Evolutionary conservation across 495 filamentous ascomycete species (phyloP).

Genomic region (Talaromyces thailandensis): DNA sequence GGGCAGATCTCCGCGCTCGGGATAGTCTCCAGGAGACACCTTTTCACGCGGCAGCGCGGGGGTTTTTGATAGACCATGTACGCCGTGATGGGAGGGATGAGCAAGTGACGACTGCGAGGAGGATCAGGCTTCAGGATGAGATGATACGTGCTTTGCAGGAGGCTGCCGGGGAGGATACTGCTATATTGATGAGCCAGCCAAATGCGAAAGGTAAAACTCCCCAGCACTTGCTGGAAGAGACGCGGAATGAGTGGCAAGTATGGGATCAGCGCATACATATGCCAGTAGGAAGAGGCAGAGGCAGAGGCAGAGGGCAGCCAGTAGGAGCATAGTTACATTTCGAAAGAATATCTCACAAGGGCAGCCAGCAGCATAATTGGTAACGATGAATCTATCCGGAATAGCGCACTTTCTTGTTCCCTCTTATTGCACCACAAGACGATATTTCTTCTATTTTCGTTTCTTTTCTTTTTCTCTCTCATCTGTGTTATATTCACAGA

Average conservation of each 20-base stretch:
- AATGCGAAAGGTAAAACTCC: constrained; percentile 10
- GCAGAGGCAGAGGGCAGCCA: background rate
- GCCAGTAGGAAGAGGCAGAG: background rate
- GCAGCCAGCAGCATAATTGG: no score
- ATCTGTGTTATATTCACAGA: no score
- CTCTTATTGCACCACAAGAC: no score
- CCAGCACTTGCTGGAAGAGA: constrained; percentile 7
- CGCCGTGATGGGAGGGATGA: constrained; percentile 6
- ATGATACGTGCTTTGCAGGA: constrained; percentile 1
- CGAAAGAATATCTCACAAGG: background rate
- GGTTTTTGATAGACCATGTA: background rate
- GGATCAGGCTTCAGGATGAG: constrained; percentile 5
- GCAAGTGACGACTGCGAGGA: constrained; percentile 3
- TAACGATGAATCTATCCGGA: no score
- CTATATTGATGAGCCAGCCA: constrained; percentile 8
- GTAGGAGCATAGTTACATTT: background rate
- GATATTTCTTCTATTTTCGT: no score
- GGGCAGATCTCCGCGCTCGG: constrained; percentile 5
- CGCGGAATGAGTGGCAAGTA: constrained; percentile 8
- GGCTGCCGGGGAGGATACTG: background rate
- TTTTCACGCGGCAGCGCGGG: constrained; percentile 7
- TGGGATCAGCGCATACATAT: background rate
- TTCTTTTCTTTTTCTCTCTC: no score
- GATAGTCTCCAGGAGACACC: constrained; percentile 9
- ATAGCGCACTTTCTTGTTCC: no score